Evolutionary conservation across 495 filamentous ascomycete species (phyloP).

Genomic region (Cercophora newfieldiana): DNA sequence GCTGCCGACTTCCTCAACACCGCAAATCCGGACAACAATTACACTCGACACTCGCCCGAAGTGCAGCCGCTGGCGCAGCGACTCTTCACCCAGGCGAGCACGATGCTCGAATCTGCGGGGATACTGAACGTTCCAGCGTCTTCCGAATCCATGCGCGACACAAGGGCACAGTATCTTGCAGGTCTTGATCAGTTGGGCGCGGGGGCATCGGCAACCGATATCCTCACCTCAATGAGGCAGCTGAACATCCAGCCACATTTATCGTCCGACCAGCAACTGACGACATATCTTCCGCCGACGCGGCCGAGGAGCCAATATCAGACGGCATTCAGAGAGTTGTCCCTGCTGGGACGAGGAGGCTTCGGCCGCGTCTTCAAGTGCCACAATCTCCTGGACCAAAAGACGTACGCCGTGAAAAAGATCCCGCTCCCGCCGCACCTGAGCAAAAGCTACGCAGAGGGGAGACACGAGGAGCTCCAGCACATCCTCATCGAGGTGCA

Average conservation of each 20-base stretch:
- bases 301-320: slow-evolving; percentile 5
- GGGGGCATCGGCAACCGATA: slow-evolving; percentile 1
- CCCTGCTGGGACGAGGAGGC: slow-evolving; percentile 3
- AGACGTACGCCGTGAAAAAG: slow-evolving; percentile 16
- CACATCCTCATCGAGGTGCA: slow-evolving; percentile 11
- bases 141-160: slow-evolving; percentile 11
- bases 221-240: slow-evolving; percentile 1
- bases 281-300: background rate
- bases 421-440: slow-evolving; percentile 11
- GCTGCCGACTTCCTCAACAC: slow-evolving; percentile 13
- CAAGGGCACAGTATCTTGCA: slow-evolving; percentile 12
- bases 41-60: slow-evolving; percentile 7
- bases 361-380: slow-evolving; percentile 15
- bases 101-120: background rate
- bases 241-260: background rate
- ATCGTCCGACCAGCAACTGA: background rate
- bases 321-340: slow-evolving; percentile 4
- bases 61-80: slow-evolving; percentile 5
- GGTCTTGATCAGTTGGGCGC: slow-evolving; percentile 9
- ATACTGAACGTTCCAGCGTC: slow-evolving; percentile 1
- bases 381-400: slow-evolving; percentile 14
- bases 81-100: slow-evolving; percentile 4
- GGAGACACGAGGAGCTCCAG: slow-evolving; percentile 10
- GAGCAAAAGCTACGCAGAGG: slow-evolving; percentile 9
- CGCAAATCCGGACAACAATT: background rate